Evolutionary conservation across 176 grass and related monocot genomes (phyloP).

Genomic region (Lolium rigidum): DNA sequence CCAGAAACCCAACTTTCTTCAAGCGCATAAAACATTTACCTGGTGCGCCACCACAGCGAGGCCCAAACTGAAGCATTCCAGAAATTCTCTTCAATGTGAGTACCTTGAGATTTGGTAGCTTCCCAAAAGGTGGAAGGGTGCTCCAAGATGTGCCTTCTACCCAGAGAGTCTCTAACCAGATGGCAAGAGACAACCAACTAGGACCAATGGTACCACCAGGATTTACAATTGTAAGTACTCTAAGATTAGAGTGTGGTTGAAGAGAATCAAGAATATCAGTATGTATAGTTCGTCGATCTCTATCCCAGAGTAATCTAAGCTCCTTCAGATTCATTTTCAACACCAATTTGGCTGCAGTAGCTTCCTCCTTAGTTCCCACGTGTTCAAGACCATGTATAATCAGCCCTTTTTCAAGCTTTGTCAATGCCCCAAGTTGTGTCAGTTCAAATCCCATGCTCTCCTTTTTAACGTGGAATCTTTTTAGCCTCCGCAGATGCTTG

Average conservation of each 20-base stretch:
- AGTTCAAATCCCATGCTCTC: conserved; percentile 1
- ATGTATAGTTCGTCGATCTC: not conserved
- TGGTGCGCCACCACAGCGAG: not conserved
- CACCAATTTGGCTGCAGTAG: not conserved
- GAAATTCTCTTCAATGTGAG: not conserved
- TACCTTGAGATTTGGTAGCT: not conserved
- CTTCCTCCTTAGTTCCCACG: not conserved
- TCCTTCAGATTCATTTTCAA: not conserved
- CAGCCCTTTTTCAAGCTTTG: not conserved
- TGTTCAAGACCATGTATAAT: not conserved
- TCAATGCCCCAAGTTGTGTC: not conserved
- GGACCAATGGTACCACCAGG: not conserved
- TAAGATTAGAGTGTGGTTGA: not conserved
- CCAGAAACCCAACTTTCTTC: not conserved
- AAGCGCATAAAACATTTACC: not conserved
- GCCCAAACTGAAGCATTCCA: not conserved
- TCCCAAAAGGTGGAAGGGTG: not conserved
- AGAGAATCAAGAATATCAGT: not conserved
- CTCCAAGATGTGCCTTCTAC: not conserved
- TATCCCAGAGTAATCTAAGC: not conserved
- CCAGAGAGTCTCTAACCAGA: not conserved
- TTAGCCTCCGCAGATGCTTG: not conserved
- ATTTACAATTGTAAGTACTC: not conserved
- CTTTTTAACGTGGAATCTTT: not conserved
- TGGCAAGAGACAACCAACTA: not conserved